Base-by-base conservation (phyloP, 192 early-diverging fungal genomes). In the Rhizophagus sp. region DNA sequence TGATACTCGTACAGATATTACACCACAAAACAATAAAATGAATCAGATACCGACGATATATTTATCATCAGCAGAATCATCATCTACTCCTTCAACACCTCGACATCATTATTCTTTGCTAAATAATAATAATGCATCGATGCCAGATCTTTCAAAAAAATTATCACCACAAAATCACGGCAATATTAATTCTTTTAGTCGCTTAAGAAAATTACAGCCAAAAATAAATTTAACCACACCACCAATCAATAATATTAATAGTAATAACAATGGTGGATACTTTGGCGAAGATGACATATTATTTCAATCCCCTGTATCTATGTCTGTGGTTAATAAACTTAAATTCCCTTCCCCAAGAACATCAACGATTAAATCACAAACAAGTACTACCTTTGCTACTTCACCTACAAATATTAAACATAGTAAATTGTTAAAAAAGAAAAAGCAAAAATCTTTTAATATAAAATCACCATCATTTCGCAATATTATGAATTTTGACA, bases 91-190 rank as follows among this genome's bases (percentile, higher is more conserved):
- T 15, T 69, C 30, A 25, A 34, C 36, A 17, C 12, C 36, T 39
- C 24, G 67, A 67, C 63, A 22, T 64, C 63, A 22, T 64, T 25
- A 19, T 27, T 5, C 25, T 67, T 22, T 67, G 13, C 13, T 30
- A 34, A 33, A 3, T 73, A 36, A 24, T 22, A 49, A 49, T 49
- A 39, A 22, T 22, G 49, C 39, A 73, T 50, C 72, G 4, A 39
- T 50, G 36, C 39, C 72, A 19, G 72, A 50, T 50, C 41, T 50
- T 24, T 73, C 72, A 22, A 50, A n/a, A 73, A 13, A 22, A 9
- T 36, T 17, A 24, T 69, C 83, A 81, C 77, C 62, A 49, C 49
- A 27, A 36, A 66, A n/a, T 7, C 39, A 34, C 33, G 47, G 8
- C 17, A 63, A 50, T 15, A 5, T 17, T 30, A 19, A 75, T 36